A percentile compares a stretch with the other conserved stretches of the same genome.
Conservation (phyloP, 495 filamentous ascomycete genomes). For the Podospora fimiseda region DNA sequence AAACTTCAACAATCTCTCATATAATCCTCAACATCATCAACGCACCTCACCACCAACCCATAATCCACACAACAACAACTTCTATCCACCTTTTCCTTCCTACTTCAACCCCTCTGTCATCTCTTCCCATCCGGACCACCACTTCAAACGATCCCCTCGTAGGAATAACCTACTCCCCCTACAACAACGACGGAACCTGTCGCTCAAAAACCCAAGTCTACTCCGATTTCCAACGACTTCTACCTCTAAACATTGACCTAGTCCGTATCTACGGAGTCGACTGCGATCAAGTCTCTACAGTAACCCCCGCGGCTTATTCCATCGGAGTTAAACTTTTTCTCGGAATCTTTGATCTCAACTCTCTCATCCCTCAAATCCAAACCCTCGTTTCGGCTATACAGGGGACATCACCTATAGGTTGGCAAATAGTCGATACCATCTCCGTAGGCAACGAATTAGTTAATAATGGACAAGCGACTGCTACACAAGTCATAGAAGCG, state of each 20-base stretch:
- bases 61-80: neutral
- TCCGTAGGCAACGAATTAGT: constrained; percentile 77
- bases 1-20: neutral
- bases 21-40: neutral
- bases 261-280: constrained; percentile 78
- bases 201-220: constrained; percentile 57
- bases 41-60: neutral
- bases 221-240: constrained; percentile 51
- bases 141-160: constrained; percentile 24
- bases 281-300: constrained; percentile 61
- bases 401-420: constrained; percentile 1
- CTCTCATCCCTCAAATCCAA: constrained; percentile 47
- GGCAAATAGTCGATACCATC: constrained; percentile 59
- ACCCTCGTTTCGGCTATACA: constrained; percentile 45
- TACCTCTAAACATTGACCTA: constrained; percentile 45
- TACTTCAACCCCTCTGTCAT: neutral
- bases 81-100: neutral
- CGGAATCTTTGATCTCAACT: constrained; percentile 61
- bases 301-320: constrained; percentile 51
- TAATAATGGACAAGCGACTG: constrained; percentile 51
- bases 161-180: constrained; percentile 71
- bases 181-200: constrained; percentile 59
- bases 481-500: constrained; percentile 46
- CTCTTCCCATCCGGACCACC: constrained; percentile 9
- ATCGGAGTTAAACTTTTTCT: constrained; percentile 62